Conservation (phyloP, 1,284 basidiomycete genomes). For the Chalciporus sp. region DNA sequence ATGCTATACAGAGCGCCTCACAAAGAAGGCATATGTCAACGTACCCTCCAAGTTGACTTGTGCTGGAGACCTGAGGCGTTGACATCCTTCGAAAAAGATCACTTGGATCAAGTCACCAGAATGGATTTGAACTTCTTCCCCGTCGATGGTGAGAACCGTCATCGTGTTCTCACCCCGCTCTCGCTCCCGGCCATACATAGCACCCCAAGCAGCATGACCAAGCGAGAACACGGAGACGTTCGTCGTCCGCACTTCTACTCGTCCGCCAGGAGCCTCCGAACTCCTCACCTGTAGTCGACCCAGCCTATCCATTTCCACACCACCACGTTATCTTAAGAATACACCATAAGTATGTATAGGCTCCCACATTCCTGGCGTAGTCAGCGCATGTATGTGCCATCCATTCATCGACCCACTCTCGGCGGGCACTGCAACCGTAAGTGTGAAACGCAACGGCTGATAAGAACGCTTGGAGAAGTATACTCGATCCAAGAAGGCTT, state of each 20-base stretch:
- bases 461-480: constrained; percentile 17
- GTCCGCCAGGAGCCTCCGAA: neutral
- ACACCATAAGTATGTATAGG: neutral
- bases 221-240: constrained; percentile 30
- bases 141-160: constrained; percentile 17
- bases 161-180: neutral
- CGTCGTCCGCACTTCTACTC: constrained; percentile 22
- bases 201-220: neutral
- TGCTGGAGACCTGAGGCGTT: neutral
- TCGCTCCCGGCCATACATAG: neutral
- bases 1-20: neutral
- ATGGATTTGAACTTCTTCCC: constrained; percentile 1
- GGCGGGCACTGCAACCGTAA: constrained; percentile 65
- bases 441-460: constrained; percentile 49
- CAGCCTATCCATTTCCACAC: constrained; percentile 15
- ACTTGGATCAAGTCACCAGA: neutral
- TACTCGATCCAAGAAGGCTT: constrained; percentile 52
- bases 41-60: constrained; percentile 28
- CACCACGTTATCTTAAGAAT: neutral
- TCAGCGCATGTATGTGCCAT: constrained; percentile 58
- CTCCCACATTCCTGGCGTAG: constrained; percentile 61
- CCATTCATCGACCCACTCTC: constrained; percentile 70
- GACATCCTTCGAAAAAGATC: constrained; percentile 15
- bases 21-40: neutral
- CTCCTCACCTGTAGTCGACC: constrained; percentile 29